These are phyloP conservation scores for Tripidium arundinaceum DNA, from an alignment of 202 grass and related monocot species.

Conservation along the genomic window DNA sequence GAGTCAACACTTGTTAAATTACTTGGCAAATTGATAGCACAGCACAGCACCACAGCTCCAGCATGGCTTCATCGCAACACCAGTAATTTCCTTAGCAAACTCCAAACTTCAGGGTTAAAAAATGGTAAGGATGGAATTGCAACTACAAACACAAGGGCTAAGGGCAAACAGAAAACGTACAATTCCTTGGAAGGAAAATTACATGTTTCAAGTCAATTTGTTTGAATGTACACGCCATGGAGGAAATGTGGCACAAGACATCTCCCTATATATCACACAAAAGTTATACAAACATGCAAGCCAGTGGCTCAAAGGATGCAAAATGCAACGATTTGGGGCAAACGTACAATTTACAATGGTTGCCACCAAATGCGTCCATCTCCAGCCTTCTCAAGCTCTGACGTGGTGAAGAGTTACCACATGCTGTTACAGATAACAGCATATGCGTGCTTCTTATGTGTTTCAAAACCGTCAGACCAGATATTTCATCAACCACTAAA, in stretches of 20 bases:
- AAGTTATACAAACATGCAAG: not conserved
- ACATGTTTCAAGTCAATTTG: not conserved
- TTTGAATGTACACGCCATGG: not conserved
- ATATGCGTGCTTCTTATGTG: slow-evolving; percentile 3
- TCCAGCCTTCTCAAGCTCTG: not conserved
- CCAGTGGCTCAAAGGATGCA: not conserved
- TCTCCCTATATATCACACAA: not conserved
- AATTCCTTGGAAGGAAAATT: not conserved
- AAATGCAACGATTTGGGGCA: not conserved
- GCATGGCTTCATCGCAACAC: not conserved
- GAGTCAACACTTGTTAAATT: too few relatives aligned
- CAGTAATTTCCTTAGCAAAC: too few relatives aligned
- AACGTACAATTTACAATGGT: slow-evolving; percentile 23
- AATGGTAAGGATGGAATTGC: not conserved
- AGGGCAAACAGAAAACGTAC: not conserved
- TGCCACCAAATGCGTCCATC: slow-evolving; percentile 8
- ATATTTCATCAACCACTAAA: too few relatives aligned
- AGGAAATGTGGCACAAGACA: not conserved
- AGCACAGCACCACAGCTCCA: too few relatives aligned
- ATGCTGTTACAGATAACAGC: not conserved
- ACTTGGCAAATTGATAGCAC: not conserved
- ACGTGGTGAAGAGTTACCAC: not conserved
- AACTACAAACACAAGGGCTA: not conserved
- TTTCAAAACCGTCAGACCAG: too few relatives aligned
- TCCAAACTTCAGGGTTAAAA: not conserved